phyloP scores from a whole-genome alignment of 257 asterid species.

The Fraxinus excelsior region DNA sequence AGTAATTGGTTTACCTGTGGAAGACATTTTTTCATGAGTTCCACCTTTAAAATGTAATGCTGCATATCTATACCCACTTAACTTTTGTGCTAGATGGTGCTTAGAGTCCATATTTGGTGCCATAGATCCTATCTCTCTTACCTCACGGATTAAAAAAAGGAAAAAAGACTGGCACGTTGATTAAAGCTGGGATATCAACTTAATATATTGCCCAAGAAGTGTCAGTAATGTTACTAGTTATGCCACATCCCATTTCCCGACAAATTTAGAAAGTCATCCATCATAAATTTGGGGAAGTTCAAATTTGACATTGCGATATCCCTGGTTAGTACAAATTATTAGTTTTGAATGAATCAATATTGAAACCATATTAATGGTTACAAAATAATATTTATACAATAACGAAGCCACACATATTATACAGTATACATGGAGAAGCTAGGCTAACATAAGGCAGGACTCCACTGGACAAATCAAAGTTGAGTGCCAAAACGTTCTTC shows the following conservation, averaged over 20 bases:
- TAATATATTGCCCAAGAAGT: neutral
- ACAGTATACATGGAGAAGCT: neutral
- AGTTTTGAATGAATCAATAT: neutral
- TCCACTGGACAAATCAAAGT: neutral
- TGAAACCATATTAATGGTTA: neutral
- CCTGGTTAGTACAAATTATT: neutral
- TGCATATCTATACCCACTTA: neutral
- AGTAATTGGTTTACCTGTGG: slow-evolving; percentile 85
- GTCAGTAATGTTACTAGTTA: neutral
- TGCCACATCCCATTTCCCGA: neutral
- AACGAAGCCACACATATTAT: slow-evolving; percentile 14
- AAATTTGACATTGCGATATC: neutral
- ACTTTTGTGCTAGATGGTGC: slow-evolving; percentile 5
- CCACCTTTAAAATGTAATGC: neutral
- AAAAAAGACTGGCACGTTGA: slow-evolving; percentile 15
- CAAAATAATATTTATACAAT: neutral
- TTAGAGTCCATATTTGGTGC: neutral
- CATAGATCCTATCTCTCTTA: neutral
- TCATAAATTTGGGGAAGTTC: neutral
- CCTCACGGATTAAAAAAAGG: neutral
- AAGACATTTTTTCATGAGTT: slow-evolving; percentile 20
- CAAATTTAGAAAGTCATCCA: neutral
- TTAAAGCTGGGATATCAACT: neutral
- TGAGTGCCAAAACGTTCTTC: neutral
- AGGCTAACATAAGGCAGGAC: slow-evolving; percentile 13